Evolutionary conservation across 1,284 basidiomycete species (phyloP).

Genomic region (Phylloboletellus chloephorus): DNA sequence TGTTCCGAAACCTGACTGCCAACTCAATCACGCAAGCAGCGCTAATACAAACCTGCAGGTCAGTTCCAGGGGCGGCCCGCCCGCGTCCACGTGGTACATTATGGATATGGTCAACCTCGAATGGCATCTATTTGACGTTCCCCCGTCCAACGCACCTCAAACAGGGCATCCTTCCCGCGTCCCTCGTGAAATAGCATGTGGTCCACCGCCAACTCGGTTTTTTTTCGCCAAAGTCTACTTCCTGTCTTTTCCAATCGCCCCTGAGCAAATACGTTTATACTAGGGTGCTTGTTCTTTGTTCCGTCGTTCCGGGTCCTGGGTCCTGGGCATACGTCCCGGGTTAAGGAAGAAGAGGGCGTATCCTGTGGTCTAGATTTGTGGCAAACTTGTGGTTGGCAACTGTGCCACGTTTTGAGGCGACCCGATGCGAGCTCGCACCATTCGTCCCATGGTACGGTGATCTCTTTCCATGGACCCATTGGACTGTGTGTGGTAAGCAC

Average conservation of each 20-base stretch:
- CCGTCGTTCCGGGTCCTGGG: conserved; percentile 27
- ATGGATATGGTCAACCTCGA: no score
- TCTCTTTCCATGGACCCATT: not conserved
- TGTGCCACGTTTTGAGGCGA: conserved; percentile 6
- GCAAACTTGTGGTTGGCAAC: conserved; percentile 12
- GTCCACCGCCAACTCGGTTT: conserved; percentile 9
- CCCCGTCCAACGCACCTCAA: not conserved
- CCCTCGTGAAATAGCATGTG: not conserved
- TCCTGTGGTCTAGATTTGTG: conserved; percentile 24
- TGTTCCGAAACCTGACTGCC: no score
- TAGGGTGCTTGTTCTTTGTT: conserved; percentile 12
- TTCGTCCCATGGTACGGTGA: not conserved
- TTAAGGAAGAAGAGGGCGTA: conserved; percentile 36
- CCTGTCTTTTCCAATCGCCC: conserved; percentile 17
- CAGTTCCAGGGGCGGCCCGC: no score
- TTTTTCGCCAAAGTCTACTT: conserved; percentile 7
- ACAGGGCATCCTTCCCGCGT: not conserved
- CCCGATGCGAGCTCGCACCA: not conserved
- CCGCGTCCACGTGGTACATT: no score
- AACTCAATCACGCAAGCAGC: no score
- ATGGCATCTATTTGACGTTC: no score
- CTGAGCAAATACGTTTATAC: conserved; percentile 23
- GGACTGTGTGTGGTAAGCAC: conserved; percentile 1
- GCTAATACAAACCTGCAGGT: no score
- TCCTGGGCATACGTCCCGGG: conserved; percentile 30